Evolutionary conservation across 257 asterid species (phyloP).

Genomic region (Solanum gracilifrons): DNA sequence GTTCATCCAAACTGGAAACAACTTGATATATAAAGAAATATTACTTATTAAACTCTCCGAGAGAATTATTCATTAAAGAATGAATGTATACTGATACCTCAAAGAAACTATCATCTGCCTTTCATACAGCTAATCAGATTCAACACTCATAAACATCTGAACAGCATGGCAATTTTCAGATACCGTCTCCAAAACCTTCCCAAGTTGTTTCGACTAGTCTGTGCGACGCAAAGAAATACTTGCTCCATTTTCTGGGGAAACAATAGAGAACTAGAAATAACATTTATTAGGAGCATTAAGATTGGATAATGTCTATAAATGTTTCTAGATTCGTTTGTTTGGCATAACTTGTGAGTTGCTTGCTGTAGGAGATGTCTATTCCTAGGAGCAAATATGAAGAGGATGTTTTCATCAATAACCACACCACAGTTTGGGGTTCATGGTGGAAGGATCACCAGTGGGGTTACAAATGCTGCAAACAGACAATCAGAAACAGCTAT

Average conservation of each 20-base stretch:
- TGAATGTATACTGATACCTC: not conserved
- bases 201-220: not conserved
- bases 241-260: not conserved
- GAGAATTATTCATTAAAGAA: not conserved
- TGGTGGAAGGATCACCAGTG: slow-evolving; percentile 98
- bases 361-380: slow-evolving; percentile 54
- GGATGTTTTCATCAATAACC: slow-evolving; percentile 66
- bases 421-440: slow-evolving; percentile 86
- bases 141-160: not conserved
- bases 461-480: slow-evolving; percentile 95
- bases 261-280: not conserved
- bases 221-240: not conserved
- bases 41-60: not conserved
- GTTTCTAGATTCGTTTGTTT: not conserved
- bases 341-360: slow-evolving; percentile 3
- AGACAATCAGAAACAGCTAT: slow-evolving; percentile 74
- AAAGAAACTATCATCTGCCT: not conserved
- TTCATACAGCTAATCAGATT: not conserved
- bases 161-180: not conserved
- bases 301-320: not conserved
- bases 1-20: not conserved
- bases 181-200: not conserved
- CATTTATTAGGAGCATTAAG: not conserved
- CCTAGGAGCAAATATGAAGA: slow-evolving; percentile 93
- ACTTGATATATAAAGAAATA: not conserved